Evolutionary conservation across 768 basidiomycete genomes (phyloP), one percentile per base, ranked within the genome.

Genomic region (Russula olivacea): DNA sequence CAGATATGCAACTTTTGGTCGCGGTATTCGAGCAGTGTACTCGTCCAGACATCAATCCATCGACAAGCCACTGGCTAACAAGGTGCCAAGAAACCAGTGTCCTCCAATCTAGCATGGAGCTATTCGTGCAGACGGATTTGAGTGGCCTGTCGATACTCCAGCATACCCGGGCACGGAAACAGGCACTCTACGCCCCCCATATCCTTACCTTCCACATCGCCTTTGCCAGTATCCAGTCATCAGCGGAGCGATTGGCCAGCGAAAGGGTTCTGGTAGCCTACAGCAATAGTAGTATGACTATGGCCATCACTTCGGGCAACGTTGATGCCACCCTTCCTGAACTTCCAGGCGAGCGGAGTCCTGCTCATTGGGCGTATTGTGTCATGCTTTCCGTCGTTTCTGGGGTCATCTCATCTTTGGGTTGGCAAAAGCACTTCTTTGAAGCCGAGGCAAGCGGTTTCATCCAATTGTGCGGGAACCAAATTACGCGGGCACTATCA

Each of bases 151-250:
- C 87, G 14, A 86, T 91, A 66, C 72, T 89, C 1, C 76, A 83
- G 2, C 74, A 87, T 12, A 79, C 90, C 19, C 77, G 87, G 23
- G 70, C 81, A 1, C 82, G 83, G 50, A 86, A 85, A 59, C 79
- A 83, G 70, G 82, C 89, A 14, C 74, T 89, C 30, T 92, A 92
- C 69, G 79, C 88, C 0, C 84, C 88, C 0, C 88, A 91, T 68
- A 77, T 96, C 61, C 82, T 97, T 58, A 77, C 87, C 34, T 91
- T 97, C 76, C 93, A 96, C 70, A 88, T 93, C 78, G 83, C 90
- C 0, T 75, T 97, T 21, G 91, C 89, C 17, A 83, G 83, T 62
- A 80, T 89, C 58, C 83, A 87, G 0, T 80, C 83, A 1, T 86
- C 91, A 0, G 93, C 94, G 0, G 93, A 96, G 72, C 78, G 89